A percentile compares a stretch with the other conserved stretches of the same genome.
These are phyloP conservation scores for Panicum virgatum DNA, from an alignment of 202 grass and related monocot species.

Conservation along the genomic window DNA sequence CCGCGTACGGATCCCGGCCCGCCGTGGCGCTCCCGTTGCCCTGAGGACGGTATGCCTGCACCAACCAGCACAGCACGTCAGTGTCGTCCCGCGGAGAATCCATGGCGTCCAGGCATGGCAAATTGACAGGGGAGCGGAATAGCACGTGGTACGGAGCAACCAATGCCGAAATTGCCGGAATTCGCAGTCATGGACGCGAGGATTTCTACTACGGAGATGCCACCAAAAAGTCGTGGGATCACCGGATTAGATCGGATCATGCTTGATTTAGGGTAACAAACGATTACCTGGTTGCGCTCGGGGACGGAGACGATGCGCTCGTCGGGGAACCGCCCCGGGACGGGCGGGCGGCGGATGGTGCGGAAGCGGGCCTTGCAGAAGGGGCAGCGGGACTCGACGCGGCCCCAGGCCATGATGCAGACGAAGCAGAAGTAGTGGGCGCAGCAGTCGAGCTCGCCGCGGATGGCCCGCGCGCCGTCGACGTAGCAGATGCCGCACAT, in stretches of 20 bases:
- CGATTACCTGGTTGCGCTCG: conserved; percentile 64
- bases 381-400: conserved; percentile 82
- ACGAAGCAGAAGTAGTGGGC: conserved; percentile 88
- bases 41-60: conserved; percentile 59
- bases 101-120: background rate
- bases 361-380: conserved; percentile 74
- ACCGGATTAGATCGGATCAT: background rate
- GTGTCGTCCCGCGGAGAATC: conserved; percentile 4
- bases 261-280: background rate
- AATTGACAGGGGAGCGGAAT: background rate
- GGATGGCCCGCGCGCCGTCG: conserved; percentile 41
- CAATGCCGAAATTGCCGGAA: background rate
- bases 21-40: conserved; percentile 48
- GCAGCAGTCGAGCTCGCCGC: conserved; percentile 73
- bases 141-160: background rate
- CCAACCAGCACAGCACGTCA: conserved; percentile 21
- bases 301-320: conserved; percentile 58
- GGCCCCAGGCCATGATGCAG: conserved; percentile 89
- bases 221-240: background rate
- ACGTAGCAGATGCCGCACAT: conserved; percentile 74
- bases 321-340: conserved; percentile 44
- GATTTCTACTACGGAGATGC: background rate
- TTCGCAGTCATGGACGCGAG: background rate
- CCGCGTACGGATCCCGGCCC: conserved; percentile 34
- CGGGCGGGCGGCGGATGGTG: conserved; percentile 57